Base-by-base conservation (phyloP, 495 filamentous ascomycete species). In the Alectoria sarmentosa region DNA sequence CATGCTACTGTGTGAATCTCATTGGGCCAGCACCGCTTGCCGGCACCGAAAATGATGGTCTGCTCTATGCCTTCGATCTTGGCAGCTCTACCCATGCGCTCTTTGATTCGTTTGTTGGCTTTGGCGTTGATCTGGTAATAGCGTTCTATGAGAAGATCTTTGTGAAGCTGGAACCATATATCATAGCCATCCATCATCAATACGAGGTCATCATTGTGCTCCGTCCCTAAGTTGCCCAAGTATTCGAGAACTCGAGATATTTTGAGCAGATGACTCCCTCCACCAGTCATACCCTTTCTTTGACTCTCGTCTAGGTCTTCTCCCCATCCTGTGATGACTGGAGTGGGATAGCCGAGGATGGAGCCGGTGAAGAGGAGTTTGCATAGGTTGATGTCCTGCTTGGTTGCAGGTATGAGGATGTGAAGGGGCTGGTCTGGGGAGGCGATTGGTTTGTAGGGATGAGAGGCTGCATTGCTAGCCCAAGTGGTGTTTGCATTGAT, bases 131-230 rank as follows among this genome's bases (percentile, higher is more conserved):
- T 65, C 37, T 21, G 38, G 55, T 58, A 37, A 59, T 58, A 65
- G 34, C 62, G 62, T 41, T 58, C 49, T 42, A 65, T 60, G 8
- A 65, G 62, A 8, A 65, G 52, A 34, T 41, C 38, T 32, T 42
- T 58, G 23, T 38, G 62, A 15, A 65, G 38, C 42, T 65, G 62
- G 21, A 65, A 65, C 62, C 62, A 65, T 10, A 65, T 58, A n/a
- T 65, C 62, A 39, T 65, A 65, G 36, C 37, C 62, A 36, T 65
- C 62, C 36, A 65, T 65, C 62, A 65, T 65, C 37, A 65, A n/a
- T 13, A 65, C 55, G 2, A 65, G 38, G 26, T 65, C 62, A 19
- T 65, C 23, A 46, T 65, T 37, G 21, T 61, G 62, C 30, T 44
- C 62, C 23, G 62, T 46, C 32, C 38, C 32, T 5, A 65, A 37